These are phyloP conservation scores for Amphichorda felina DNA, from an alignment of 2,329 filamentous ascomycete genomes.

Conservation along the genomic window DNA sequence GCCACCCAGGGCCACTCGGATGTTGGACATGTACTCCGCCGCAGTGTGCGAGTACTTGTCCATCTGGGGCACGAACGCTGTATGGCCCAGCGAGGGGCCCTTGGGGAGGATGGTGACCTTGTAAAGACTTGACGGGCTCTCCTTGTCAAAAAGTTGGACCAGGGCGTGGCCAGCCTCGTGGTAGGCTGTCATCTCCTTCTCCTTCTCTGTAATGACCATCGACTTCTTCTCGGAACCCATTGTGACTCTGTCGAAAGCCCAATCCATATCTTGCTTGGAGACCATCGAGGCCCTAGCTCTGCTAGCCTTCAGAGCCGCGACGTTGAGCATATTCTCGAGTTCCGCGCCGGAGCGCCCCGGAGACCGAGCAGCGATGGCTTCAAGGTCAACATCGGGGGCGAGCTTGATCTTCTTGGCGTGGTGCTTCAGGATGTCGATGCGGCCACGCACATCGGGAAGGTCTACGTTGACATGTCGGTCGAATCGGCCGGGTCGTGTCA, in stretches of 20 bases:
- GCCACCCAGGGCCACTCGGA: conserved; percentile 74
- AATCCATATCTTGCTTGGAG: conserved; percentile 73
- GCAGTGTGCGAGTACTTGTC: conserved; percentile 87
- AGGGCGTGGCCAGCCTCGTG: conserved; percentile 94
- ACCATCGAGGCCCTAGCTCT: conserved; percentile 70
- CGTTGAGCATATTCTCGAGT: conserved; percentile 92
- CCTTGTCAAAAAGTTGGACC: conserved; percentile 67
- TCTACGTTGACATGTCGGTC: conserved; percentile 85
- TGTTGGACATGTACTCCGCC: conserved; percentile 67
- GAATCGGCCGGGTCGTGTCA: conserved; percentile 89
- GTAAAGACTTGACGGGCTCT: conserved; percentile 68
- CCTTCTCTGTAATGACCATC: conserved; percentile 81
- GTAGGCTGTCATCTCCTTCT: conserved; percentile 92
- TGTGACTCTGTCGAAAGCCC: conserved; percentile 96
- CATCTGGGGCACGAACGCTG: conserved; percentile 78
- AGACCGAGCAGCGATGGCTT: conserved; percentile 75
- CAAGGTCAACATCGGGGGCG: conserved; percentile 67
- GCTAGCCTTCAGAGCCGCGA: conserved; percentile 89
- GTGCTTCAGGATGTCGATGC: conserved; percentile 85
- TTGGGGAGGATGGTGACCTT: conserved; percentile 96
- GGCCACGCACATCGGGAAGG: conserved; percentile 84
- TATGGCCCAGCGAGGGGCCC: conserved; percentile 76
- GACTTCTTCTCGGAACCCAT: conserved; percentile 91
- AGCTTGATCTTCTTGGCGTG: conserved; percentile 87
- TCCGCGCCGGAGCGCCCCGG: conserved; percentile 92